phyloP scores from a whole-genome alignment of 2,329 filamentous ascomycete species.

The Microcyclosporella mali region DNA sequence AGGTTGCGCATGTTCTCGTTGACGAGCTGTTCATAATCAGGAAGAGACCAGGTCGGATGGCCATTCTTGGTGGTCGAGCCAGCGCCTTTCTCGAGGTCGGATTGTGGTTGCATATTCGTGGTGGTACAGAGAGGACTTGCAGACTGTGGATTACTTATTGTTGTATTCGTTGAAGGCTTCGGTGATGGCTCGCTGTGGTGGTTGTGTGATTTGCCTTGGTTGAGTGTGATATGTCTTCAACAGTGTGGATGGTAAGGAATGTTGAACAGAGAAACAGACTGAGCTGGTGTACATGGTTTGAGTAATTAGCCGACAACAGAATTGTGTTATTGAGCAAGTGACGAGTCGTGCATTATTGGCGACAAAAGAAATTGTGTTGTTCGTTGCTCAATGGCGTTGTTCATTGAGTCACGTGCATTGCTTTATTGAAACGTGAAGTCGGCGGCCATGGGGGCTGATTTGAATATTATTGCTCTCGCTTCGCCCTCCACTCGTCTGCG shows the following conservation, averaged over 20 bases:
- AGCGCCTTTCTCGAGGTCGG: conserved; percentile 11
- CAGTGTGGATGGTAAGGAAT: neutral
- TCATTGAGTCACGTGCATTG: conserved; percentile 3
- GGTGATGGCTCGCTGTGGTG: too few relatives aligned
- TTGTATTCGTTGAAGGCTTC: too few relatives aligned
- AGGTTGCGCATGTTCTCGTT: conserved; percentile 11
- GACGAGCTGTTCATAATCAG: conserved; percentile 14
- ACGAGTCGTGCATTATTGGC: conserved; percentile 2
- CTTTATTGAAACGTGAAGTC: too few relatives aligned
- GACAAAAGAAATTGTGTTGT: conserved; percentile 1
- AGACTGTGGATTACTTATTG: too few relatives aligned
- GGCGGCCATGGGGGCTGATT: neutral
- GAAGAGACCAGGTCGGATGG: conserved; percentile 4
- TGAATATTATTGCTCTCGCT: neutral
- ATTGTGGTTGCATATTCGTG: conserved; percentile 3
- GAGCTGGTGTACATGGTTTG: too few relatives aligned
- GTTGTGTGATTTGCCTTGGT: neutral
- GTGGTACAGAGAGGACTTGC: neutral
- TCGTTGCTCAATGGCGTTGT: conserved; percentile 2
- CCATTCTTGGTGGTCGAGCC: conserved; percentile 1
- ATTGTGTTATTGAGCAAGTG: conserved; percentile 4
- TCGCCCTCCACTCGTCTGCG: neutral
- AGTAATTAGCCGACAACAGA: neutral
- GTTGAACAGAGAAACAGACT: neutral
- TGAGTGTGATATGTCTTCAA: too few relatives aligned